Conservation (phyloP, 305 asterid species). For the Fraxinus sp. region DNA sequence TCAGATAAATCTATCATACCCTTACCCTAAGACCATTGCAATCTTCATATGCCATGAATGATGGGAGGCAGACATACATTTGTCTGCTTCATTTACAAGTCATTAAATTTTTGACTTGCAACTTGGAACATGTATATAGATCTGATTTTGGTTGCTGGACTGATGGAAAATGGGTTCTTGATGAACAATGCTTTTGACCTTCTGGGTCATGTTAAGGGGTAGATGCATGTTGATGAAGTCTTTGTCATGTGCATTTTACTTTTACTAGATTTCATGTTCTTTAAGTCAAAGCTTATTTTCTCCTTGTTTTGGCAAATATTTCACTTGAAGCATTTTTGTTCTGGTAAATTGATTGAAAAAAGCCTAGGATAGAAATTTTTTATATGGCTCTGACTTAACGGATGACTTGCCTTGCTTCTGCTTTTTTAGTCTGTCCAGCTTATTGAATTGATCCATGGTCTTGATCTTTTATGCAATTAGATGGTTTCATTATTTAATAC, state of each 20-base stretch:
- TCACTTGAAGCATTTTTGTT: background rate
- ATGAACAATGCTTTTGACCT: background rate
- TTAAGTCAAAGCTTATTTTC: background rate
- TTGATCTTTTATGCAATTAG: background rate
- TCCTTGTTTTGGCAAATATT: background rate
- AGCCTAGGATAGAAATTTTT: background rate
- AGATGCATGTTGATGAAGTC: background rate
- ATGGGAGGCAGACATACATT: background rate
- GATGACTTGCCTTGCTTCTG: background rate
- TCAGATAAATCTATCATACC: background rate
- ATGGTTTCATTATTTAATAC: background rate
- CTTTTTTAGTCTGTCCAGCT: background rate
- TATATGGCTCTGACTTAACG: background rate
- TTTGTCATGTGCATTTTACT: background rate
- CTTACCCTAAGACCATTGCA: background rate
- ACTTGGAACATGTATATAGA: background rate
- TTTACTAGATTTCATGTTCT: background rate
- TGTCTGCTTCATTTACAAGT: background rate
- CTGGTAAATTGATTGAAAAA: background rate
- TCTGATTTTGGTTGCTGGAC: background rate
- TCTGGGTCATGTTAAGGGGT: background rate
- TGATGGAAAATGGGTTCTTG: background rate
- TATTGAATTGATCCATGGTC: background rate
- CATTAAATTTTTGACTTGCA: background rate
- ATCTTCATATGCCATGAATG: background rate